Percentiles rank a stretch among this genome's conserved stretches.
These are phyloP conservation scores for Hypoxylon sp. DNA, from an alignment of 2,329 filamentous ascomycete species.

Conservation along the genomic window DNA sequence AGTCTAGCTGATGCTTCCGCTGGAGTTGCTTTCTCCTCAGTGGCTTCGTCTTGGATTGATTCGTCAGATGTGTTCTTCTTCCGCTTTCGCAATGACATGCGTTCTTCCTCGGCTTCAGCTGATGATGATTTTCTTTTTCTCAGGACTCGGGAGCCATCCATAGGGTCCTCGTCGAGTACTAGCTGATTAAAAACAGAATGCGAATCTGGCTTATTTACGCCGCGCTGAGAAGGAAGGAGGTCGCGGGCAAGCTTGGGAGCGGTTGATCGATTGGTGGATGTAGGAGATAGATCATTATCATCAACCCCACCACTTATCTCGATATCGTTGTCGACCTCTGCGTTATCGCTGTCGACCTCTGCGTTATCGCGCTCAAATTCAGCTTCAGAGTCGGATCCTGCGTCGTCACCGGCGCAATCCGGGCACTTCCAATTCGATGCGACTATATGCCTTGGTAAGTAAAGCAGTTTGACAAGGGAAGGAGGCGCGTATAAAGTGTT, in stretches of 20 bases:
- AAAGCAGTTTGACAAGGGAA: not conserved
- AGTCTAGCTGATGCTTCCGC: slow-evolving; percentile 53
- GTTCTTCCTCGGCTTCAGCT: slow-evolving; percentile 68
- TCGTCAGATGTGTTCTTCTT: slow-evolving; percentile 62
- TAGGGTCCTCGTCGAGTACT: slow-evolving; percentile 76
- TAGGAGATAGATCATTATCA: slow-evolving; percentile 53
- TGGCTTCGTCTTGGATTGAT: slow-evolving; percentile 49
- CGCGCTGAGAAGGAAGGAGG: slow-evolving; percentile 75
- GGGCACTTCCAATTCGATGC: slow-evolving; percentile 64
- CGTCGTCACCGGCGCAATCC: slow-evolving; percentile 55
- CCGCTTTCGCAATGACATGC: slow-evolving; percentile 65
- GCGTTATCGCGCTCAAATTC: slow-evolving; percentile 46
- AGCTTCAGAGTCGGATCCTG: slow-evolving; percentile 49
- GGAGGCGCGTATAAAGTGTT: slow-evolving; percentile 18
- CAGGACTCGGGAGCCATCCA: slow-evolving; percentile 81
- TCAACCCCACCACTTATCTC: slow-evolving; percentile 50
- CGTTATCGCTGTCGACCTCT: slow-evolving; percentile 44
- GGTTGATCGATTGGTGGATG: slow-evolving; percentile 63
- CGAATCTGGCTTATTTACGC: slow-evolving; percentile 73
- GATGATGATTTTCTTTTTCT: slow-evolving; percentile 88
- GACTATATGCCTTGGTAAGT: slow-evolving; percentile 52
- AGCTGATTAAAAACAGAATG: slow-evolving; percentile 82
- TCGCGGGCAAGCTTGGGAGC: slow-evolving; percentile 77
- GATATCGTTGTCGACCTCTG: slow-evolving; percentile 45
- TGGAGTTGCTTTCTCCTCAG: slow-evolving; percentile 52